Base-by-base conservation (phyloP, 495 filamentous ascomycete genomes). In the Haplographium delicatum region DNA sequence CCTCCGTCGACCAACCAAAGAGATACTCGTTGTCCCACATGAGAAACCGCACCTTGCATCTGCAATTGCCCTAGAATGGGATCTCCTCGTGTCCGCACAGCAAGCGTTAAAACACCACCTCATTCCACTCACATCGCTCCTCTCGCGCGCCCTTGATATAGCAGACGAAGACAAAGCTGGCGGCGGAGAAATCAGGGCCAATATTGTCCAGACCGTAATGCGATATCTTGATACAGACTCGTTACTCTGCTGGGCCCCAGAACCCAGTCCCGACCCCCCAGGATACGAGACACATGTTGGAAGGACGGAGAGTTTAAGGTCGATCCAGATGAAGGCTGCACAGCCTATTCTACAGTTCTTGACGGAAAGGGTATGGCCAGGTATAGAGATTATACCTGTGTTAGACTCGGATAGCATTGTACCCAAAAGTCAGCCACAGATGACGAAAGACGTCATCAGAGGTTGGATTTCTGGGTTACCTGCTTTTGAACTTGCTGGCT, bases 151-250 rank as follows among this genome's bases (percentile, higher is more conserved):
- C 0, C 63, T 88, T 20, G 90, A 96, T 57, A 87, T 96, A 44
- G 72, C 68, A 20, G 73, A 72, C 20, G 82, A 89, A 53, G 78
- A 77, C n/a, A 74, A 19, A 49, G 25, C 16, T 47, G 35, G 31
- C 40, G 61, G 16, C 53, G 64, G 5, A 68, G 70, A 25, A 3
- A 57, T 76, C 26, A 72, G 90, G 33, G 58, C 74, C 1, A 71
- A 75, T 26, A 83, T 95, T 11, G 65, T 84, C 16, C 69, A 62
- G 9, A 85, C 80, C 41, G 66, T 89, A 27, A 77, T 97, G 74
- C 78, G 85, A 7, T 96, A 97, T 64, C 72, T 98, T 5, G 81
- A 90, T 48, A 98, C 93, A 0, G 93, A 98, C 65, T 91, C 88
- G 0, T 69, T 96, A n/a, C 78, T 98, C 8, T 98, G 93, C 72